Conservation (phyloP, 352 stramenopile species). For the Phytopythium mirpurense region DNA sequence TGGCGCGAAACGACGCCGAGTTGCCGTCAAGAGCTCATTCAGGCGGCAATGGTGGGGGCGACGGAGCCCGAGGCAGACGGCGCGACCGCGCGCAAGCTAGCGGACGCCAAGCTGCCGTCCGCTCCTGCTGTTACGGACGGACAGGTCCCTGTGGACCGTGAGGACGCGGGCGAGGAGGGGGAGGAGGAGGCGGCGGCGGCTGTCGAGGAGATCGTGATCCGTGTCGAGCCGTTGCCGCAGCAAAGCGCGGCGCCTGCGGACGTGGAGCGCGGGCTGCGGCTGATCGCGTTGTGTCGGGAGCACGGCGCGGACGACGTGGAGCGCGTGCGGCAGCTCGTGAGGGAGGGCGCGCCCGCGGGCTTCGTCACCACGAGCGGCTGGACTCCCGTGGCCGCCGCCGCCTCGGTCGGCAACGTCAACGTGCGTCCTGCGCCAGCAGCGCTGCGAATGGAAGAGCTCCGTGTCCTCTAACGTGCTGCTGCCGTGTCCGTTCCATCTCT, state of each 20-base stretch:
- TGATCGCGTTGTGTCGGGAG: slow-evolving; percentile 64
- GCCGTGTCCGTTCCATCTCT: too few species aligned
- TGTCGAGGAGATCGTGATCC: slow-evolving; percentile 44
- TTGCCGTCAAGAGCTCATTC: too few species aligned
- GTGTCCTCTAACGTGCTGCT: too few species aligned
- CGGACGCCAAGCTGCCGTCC: background rate
- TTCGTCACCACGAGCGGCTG: slow-evolving; percentile 79
- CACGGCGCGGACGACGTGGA: slow-evolving; percentile 28
- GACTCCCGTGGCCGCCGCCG: slow-evolving; percentile 61
- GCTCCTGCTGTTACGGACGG: slow-evolving; percentile 13
- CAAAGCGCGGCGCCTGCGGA: slow-evolving; percentile 45
- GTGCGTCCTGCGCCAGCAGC: slow-evolving; percentile 22
- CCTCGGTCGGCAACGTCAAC: slow-evolving; percentile 57
- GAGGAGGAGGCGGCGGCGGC: slow-evolving; percentile 20
- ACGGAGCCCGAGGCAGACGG: background rate
- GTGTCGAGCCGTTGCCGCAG: slow-evolving; percentile 50
- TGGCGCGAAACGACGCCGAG: slow-evolving; percentile 3
- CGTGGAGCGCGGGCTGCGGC: slow-evolving; percentile 41
- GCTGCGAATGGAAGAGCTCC: too few species aligned
- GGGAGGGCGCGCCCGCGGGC: slow-evolving; percentile 40
- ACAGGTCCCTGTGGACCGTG: slow-evolving; percentile 93
- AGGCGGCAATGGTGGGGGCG: background rate
- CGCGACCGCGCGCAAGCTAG: background rate
- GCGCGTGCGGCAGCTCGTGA: slow-evolving; percentile 31
- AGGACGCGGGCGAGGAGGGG: slow-evolving; percentile 42